A percentile compares a stretch with the other conserved stretches of the same genome.
phyloP scores from a whole-genome alignment of 2,329 filamentous ascomycete species.

The Ceratocystis lukuohia region DNA sequence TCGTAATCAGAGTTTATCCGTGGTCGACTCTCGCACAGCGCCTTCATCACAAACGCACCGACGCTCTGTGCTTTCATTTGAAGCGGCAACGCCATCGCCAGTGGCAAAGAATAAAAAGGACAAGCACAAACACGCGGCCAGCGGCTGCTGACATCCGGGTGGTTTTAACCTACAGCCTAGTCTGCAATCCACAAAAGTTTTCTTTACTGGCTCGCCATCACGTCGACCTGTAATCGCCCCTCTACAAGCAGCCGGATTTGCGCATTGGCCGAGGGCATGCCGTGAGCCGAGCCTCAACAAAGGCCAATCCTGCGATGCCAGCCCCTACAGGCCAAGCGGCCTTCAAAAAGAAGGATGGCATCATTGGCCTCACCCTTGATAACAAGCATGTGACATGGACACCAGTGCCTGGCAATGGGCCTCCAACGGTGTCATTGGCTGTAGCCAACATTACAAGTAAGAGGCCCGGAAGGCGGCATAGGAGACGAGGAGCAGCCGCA shows the following conservation, averaged over 20 bases:
- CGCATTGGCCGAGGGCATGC: neutral
- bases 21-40: neutral
- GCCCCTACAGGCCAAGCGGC: constrained; percentile 52
- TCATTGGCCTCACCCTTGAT: constrained; percentile 61
- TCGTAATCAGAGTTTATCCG: neutral
- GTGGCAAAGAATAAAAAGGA: neutral
- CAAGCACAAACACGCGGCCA: too few relatives aligned
- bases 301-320: constrained; percentile 34
- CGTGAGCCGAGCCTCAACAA: neutral
- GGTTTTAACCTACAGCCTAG: too few relatives aligned
- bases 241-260: neutral
- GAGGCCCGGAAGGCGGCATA: constrained; percentile 24
- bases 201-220: neutral
- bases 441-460: constrained; percentile 72
- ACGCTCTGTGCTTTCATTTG: neutral
- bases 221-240: neutral
- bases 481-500: constrained; percentile 11
- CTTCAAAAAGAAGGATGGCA: constrained; percentile 95
- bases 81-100: neutral
- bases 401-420: constrained; percentile 48
- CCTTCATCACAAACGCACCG: neutral
- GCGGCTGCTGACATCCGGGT: too few relatives aligned
- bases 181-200: too few relatives aligned
- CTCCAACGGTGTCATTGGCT: constrained; percentile 53
- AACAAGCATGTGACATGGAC: constrained; percentile 68